Conservation (phyloP, 2,329 filamentous ascomycete species). For the Elsinoe ampelina region DNA sequence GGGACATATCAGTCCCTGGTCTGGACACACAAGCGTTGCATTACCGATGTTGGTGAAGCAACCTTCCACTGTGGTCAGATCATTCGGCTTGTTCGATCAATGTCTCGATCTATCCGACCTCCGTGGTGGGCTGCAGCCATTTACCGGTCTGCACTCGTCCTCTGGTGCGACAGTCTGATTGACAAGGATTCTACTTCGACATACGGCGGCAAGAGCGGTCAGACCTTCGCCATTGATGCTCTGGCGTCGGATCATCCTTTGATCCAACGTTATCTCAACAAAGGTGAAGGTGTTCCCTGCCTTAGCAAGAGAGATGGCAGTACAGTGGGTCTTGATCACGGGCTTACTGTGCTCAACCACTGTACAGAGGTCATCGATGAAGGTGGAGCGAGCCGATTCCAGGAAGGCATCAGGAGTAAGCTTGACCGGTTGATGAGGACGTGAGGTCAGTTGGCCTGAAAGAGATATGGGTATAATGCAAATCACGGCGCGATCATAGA, state of each 20-base stretch:
- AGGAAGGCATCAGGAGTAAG: conserved; percentile 47
- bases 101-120: conserved; percentile 52
- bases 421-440: conserved; percentile 37
- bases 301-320: conserved; percentile 43
- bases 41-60: conserved; percentile 54
- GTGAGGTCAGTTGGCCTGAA: conserved; percentile 16
- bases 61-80: conserved; percentile 61
- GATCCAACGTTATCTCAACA: conserved; percentile 44
- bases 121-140: conserved; percentile 64
- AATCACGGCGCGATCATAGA: not conserved
- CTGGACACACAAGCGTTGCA: conserved; percentile 52
- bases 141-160: conserved; percentile 55
- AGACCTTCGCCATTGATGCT: conserved; percentile 43
- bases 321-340: conserved; percentile 38
- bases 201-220: conserved; percentile 28
- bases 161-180: conserved; percentile 54
- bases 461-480: conserved; percentile 1
- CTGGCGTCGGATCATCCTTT: conserved; percentile 43
- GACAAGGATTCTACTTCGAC: conserved; percentile 37
- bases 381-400: conserved; percentile 43
- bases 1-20: conserved; percentile 46
- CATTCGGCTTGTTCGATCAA: conserved; percentile 49
- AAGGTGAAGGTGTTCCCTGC: conserved; percentile 44
- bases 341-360: conserved; percentile 41
- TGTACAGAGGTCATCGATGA: conserved; percentile 46